Percentiles rank a stretch among this genome's conserved stretches.
phyloP scores from a whole-genome alignment of 305 asterid species.

The Fraxinus dipetala region DNA sequence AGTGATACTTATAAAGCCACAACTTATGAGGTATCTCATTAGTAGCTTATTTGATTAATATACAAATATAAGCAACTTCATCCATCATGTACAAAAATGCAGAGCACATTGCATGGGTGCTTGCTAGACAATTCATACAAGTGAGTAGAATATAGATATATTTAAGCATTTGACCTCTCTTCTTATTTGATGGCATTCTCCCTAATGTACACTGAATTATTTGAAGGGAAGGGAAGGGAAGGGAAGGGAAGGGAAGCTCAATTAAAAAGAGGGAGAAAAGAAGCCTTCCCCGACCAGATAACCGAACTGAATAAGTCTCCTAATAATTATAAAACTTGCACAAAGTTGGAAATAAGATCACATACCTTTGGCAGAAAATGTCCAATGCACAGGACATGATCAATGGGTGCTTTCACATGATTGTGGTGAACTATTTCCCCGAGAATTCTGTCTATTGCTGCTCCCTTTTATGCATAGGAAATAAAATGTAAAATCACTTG shows the following conservation, averaged over 20 bases:
- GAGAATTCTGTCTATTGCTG: constrained; percentile 82
- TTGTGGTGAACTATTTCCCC: constrained; percentile 82
- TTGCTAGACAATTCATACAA: too few relatives aligned
- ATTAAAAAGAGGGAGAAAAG: neutral
- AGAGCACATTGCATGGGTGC: too few relatives aligned
- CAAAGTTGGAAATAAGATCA: neutral
- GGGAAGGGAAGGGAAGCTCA: neutral
- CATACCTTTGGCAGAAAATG: constrained; percentile 86
- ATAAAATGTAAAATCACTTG: neutral
- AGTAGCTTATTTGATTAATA: neutral
- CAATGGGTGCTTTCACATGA: constrained; percentile 63
- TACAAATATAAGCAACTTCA: neutral
- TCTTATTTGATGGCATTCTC: neutral
- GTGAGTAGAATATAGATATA: neutral
- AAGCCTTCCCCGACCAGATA: neutral
- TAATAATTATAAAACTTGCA: neutral
- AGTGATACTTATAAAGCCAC: neutral
- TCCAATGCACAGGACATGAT: constrained; percentile 73
- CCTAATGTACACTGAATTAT: neutral
- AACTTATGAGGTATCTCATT: neutral
- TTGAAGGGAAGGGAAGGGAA: neutral
- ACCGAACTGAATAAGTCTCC: neutral
- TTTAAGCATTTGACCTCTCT: neutral
- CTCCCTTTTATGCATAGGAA: constrained; percentile 51
- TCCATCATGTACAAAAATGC: neutral